phyloP scores from a whole-genome alignment of 192 early-diverging fungal genomes.

The Coemansia sp. region DNA sequence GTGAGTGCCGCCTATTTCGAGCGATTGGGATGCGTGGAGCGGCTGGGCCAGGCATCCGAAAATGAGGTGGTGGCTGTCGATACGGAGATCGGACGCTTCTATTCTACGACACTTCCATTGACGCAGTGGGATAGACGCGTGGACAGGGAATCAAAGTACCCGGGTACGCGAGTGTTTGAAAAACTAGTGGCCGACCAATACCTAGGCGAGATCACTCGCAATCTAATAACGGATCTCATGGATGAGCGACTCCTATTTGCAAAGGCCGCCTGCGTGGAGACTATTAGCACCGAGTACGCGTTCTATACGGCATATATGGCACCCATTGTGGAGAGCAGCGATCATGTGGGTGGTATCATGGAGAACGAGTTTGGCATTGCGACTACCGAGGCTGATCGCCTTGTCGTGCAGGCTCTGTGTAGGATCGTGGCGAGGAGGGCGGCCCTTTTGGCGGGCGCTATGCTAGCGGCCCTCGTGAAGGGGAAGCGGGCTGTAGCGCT shows the following conservation, averaged over 20 bases:
- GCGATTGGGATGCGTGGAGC: constrained; percentile 64
- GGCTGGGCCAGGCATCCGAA: constrained; percentile 31
- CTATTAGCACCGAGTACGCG: constrained; percentile 59
- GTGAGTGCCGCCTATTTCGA: constrained; percentile 93
- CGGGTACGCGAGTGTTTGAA: constrained; percentile 75
- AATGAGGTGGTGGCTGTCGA: constrained; percentile 81
- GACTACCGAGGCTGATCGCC: constrained; percentile 68
- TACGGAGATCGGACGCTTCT: constrained; percentile 90
- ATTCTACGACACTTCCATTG: constrained; percentile 62
- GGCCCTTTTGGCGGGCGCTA: constrained; percentile 68
- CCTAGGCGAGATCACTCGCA: constrained; percentile 85
- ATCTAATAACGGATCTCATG: constrained; percentile 76
- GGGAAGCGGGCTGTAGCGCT: constrained; percentile 16
- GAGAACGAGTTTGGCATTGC: constrained; percentile 64
- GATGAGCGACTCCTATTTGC: constrained; percentile 74
- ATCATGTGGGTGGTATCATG: constrained; percentile 64
- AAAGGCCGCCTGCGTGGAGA: constrained; percentile 45
- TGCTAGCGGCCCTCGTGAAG: constrained; percentile 56
- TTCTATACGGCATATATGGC: constrained; percentile 78
- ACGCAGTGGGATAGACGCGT: constrained; percentile 80
- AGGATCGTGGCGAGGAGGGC: constrained; percentile 81
- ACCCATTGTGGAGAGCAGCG: constrained; percentile 67
- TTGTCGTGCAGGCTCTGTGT: constrained; percentile 73
- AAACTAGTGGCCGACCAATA: constrained; percentile 93
- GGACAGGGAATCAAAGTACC: constrained; percentile 76